Percentiles rank a stretch among this genome's conserved stretches.
Evolutionary conservation across 2,329 filamentous ascomycete genomes (phyloP).

Genomic region (Exophiala viscosa): DNA sequence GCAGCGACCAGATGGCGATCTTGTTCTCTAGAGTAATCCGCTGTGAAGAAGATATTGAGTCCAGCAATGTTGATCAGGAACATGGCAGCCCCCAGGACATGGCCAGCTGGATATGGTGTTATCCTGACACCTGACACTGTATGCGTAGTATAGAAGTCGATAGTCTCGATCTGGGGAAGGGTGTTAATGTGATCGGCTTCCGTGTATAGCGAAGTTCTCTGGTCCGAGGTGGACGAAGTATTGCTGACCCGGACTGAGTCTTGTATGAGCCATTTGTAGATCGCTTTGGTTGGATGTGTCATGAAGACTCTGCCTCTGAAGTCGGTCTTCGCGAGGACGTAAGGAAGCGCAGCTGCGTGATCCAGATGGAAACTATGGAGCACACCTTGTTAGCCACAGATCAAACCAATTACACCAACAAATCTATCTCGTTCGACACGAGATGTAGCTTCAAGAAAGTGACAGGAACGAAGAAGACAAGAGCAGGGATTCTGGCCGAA

Average conservation of each 20-base stretch:
- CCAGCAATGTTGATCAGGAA: slow-evolving; percentile 96
- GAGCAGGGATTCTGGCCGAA: slow-evolving; percentile 19
- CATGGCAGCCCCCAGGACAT: slow-evolving; percentile 98
- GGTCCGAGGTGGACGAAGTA: slow-evolving; percentile 60
- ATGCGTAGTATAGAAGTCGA: slow-evolving; percentile 97
- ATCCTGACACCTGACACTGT: slow-evolving; percentile 95
- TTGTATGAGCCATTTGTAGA: slow-evolving; percentile 99
- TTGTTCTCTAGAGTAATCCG: slow-evolving; percentile 93
- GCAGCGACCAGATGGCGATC: slow-evolving; percentile 94
- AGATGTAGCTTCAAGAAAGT: neutral
- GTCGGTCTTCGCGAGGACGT: slow-evolving; percentile 95
- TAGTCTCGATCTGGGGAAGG: slow-evolving; percentile 90
- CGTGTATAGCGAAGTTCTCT: slow-evolving; percentile 72
- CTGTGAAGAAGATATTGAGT: slow-evolving; percentile 94
- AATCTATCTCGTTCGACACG: neutral
- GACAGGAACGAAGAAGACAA: slow-evolving; percentile 7
- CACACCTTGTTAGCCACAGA: slow-evolving; percentile 31
- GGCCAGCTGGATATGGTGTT: slow-evolving; percentile 92
- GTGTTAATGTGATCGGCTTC: slow-evolving; percentile 94
- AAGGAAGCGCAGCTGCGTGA: slow-evolving; percentile 96
- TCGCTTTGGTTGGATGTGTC: slow-evolving; percentile 98
- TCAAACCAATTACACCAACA: neutral
- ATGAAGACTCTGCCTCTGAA: slow-evolving; percentile 97
- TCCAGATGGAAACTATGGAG: slow-evolving; percentile 85
- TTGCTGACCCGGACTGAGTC: slow-evolving; percentile 88